Evolutionary conservation across 1,284 basidiomycete species (phyloP).

Genomic region (Marasmius oreades): DNA sequence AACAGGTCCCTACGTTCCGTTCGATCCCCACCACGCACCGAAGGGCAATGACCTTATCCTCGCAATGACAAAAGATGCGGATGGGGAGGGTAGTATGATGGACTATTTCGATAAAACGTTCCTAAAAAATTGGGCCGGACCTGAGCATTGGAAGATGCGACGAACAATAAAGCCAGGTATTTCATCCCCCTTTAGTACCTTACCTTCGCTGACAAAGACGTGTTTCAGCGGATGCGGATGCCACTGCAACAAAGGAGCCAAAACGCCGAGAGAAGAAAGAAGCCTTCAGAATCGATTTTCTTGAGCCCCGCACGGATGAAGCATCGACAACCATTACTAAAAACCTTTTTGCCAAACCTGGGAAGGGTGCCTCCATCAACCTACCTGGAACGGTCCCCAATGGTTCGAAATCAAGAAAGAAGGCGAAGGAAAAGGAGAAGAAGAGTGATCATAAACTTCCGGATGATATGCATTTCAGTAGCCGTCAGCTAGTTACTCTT

Average conservation of each 20-base stretch:
- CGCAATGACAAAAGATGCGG: slow-evolving; percentile 69
- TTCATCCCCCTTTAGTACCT: slow-evolving; percentile 7
- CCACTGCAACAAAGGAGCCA: slow-evolving; percentile 33
- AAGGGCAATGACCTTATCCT: slow-evolving; percentile 79
- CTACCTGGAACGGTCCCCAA: slow-evolving; percentile 52
- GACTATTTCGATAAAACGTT: slow-evolving; percentile 93
- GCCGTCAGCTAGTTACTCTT: slow-evolving; percentile 82
- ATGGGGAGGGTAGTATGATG: slow-evolving; percentile 64
- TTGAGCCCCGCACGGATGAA: slow-evolving; percentile 52
- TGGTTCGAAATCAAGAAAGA: slow-evolving; percentile 44
- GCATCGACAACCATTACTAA: slow-evolving; percentile 71
- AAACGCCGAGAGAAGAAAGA: slow-evolving; percentile 80
- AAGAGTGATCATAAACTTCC: slow-evolving; percentile 83
- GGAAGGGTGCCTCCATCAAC: slow-evolving; percentile 62
- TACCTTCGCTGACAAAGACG: background rate
- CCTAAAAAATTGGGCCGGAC: slow-evolving; percentile 96
- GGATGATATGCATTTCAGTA: slow-evolving; percentile 97
- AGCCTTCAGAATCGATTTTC: slow-evolving; percentile 87
- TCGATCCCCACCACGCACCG: slow-evolving; percentile 73
- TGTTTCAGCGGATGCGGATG: slow-evolving; percentile 42
- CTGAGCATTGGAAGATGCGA: slow-evolving; percentile 96
- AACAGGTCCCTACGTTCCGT: slow-evolving; percentile 59
- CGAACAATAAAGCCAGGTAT: slow-evolving; percentile 75
- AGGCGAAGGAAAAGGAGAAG: slow-evolving; percentile 55
- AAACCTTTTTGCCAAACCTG: slow-evolving; percentile 79